Evolutionary conservation across 2,329 filamentous ascomycete species (phyloP).

Genomic region (Cercospora sesami): DNA sequence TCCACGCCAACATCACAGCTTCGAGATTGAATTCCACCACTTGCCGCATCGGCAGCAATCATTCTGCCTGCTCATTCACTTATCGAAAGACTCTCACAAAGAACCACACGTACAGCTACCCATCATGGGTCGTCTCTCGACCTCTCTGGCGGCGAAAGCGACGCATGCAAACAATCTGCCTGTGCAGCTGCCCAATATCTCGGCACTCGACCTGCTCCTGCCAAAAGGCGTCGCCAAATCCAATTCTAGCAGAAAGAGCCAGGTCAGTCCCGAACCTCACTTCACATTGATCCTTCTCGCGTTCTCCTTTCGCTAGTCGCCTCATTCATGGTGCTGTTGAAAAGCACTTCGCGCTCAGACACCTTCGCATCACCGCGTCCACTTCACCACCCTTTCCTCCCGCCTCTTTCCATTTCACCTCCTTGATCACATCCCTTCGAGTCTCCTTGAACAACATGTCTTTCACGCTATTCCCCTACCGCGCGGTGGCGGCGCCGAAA

Average conservation of each 20-base stretch:
- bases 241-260: constrained; percentile 16
- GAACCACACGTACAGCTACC: not conserved
- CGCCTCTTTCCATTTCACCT: not conserved
- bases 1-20: not conserved
- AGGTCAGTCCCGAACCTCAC: constrained; percentile 22
- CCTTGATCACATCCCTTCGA: not conserved
- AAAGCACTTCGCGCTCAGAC: not conserved
- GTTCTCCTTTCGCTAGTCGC: not conserved
- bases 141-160: constrained; percentile 31
- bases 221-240: constrained; percentile 22
- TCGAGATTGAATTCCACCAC: too few relatives aligned
- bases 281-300: constrained; percentile 6
- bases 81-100: not conserved
- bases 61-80: too few relatives aligned
- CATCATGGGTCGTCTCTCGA: constrained; percentile 36
- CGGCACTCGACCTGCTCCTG: constrained; percentile 36
- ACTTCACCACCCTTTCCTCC: not conserved
- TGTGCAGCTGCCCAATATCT: constrained; percentile 32
- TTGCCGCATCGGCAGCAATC: too few relatives aligned
- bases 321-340: not conserved
- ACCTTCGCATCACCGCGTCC: not conserved
- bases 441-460: not conserved
- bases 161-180: constrained; percentile 35
- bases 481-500: constrained; percentile 15
- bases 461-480: constrained; percentile 6